Conservation (phyloP, 2,329 filamentous ascomycete species). For the Cytospora chrysosperma region DNA sequence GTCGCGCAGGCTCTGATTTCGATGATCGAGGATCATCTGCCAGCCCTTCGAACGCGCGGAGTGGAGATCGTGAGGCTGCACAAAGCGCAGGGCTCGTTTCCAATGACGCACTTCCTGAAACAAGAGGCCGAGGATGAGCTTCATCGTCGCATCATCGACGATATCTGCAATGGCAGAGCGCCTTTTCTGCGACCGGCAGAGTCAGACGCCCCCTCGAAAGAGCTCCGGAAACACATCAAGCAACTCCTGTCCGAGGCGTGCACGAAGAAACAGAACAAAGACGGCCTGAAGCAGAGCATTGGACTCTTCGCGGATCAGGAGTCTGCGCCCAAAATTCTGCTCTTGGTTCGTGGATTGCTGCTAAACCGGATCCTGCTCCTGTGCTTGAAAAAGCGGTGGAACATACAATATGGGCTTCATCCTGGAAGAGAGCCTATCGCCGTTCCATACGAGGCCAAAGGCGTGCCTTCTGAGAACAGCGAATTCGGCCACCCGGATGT, state of each 20-base stretch:
- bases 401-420: conserved; percentile 64
- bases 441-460: conserved; percentile 67
- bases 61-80: conserved; percentile 48
- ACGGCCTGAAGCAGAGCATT: conserved; percentile 28
- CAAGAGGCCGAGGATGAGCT: conserved; percentile 46
- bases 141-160: conserved; percentile 38
- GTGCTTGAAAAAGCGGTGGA: conserved; percentile 62
- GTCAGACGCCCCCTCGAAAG: conserved; percentile 28
- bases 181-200: conserved; percentile 35
- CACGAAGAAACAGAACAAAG: conserved; percentile 22
- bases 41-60: conserved; percentile 38
- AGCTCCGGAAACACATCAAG: neutral
- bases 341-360: conserved; percentile 63
- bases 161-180: conserved; percentile 38
- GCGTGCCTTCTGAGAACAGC: conserved; percentile 57
- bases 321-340: conserved; percentile 37
- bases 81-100: conserved; percentile 42
- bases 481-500: conserved; percentile 71
- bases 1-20: conserved; percentile 41
- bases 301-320: conserved; percentile 35
- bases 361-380: conserved; percentile 59
- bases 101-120: conserved; percentile 56
- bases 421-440: conserved; percentile 57
- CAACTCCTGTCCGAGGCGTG: conserved; percentile 30
- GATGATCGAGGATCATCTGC: conserved; percentile 40